Conservation (phyloP, 306 rosid genomes). For the Malus fusca region DNA sequence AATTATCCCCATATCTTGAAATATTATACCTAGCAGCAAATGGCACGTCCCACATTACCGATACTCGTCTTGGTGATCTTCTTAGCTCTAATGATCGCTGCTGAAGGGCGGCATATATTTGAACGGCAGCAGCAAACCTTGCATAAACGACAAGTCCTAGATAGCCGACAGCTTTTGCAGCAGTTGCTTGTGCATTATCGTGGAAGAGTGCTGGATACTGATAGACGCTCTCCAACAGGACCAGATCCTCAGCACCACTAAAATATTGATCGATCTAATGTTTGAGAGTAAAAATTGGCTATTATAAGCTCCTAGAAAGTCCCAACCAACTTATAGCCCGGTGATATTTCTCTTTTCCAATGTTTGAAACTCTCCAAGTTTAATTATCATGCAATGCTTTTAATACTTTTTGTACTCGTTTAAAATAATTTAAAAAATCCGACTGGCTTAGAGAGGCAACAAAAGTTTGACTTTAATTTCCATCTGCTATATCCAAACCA, state of each 20-base stretch:
- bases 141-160: background rate
- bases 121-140: slow-evolving; percentile 6
- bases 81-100: slow-evolving; percentile 6
- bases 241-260: slow-evolving; percentile 26
- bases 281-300: background rate
- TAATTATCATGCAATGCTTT: too few species aligned
- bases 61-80: slow-evolving; percentile 19
- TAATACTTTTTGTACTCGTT: background rate
- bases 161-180: slow-evolving; percentile 24
- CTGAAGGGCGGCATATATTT: slow-evolving; percentile 30
- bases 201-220: background rate
- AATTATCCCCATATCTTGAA: background rate
- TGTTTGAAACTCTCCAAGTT: too few species aligned
- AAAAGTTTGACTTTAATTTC: background rate
- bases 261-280: background rate
- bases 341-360: too few species aligned
- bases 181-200: slow-evolving; percentile 14
- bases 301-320: background rate
- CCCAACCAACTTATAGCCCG: too few species aligned
- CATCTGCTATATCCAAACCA: background rate
- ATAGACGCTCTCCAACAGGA: slow-evolving; percentile 14
- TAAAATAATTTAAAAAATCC: background rate
- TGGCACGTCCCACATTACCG: background rate
- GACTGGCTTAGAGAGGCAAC: background rate
- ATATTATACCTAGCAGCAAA: background rate